A percentile compares a stretch with the other conserved stretches of the same genome.
Conservation (phyloP, 2,329 filamentous ascomycete species). For the Gnomoniopsis smithogilvyi region DNA sequence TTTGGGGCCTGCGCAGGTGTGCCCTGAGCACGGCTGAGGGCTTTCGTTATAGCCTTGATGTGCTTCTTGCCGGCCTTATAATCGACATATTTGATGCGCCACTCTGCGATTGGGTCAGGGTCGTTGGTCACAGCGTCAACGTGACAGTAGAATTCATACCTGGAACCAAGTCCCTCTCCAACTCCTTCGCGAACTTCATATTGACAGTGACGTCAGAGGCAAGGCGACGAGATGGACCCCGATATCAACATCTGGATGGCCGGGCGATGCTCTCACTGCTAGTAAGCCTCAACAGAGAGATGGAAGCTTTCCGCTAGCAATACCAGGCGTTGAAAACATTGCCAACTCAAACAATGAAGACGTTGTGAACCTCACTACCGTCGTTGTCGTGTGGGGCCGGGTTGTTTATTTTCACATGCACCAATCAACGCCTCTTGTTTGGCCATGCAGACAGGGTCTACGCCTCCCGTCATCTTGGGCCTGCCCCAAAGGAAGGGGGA, state of each 20-base stretch:
- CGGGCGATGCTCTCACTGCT: neutral
- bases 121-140: neutral
- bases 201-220: conserved; percentile 27
- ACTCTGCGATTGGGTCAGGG: conserved; percentile 53
- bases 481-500: too few species aligned
- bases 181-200: conserved; percentile 72
- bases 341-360: neutral
- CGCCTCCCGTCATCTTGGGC: too few species aligned
- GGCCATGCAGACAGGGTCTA: too few species aligned
- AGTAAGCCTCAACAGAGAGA: neutral
- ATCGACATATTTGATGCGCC: conserved; percentile 89
- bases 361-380: too few species aligned
- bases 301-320: too few species aligned
- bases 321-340: neutral
- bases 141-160: conserved; percentile 40
- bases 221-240: neutral
- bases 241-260: neutral
- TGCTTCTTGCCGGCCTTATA: conserved; percentile 97
- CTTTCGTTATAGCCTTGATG: conserved; percentile 76
- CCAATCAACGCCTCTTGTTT: too few species aligned
- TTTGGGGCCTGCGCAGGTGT: conserved; percentile 39
- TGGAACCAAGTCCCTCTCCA: conserved; percentile 84
- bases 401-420: too few species aligned
- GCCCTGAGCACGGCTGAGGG: conserved; percentile 60
- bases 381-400: too few species aligned